Percentiles rank a stretch among this genome's conserved stretches.
Conservation (phyloP, 352 stramenopile species). For the Phytophthora hybrid region DNA sequence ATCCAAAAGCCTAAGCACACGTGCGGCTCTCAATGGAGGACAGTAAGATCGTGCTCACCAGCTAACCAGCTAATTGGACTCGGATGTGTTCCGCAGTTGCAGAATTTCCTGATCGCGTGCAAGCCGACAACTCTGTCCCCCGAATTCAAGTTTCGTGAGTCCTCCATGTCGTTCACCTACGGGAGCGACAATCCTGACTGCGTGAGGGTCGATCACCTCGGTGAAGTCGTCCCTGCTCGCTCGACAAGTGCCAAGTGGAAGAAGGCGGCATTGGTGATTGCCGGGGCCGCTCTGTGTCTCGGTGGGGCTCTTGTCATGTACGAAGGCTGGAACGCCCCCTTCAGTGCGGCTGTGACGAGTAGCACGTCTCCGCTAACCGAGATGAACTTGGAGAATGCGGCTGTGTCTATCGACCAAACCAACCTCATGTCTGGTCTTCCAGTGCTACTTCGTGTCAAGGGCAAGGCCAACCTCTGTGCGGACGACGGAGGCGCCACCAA, state of each 20-base stretch:
- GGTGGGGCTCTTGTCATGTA: constrained; percentile 15
- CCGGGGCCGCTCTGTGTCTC: constrained; percentile 7
- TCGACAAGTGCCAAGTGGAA: constrained; percentile 5
- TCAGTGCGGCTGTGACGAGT: background rate
- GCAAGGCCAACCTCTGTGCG: constrained; percentile 42
- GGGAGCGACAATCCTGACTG: constrained; percentile 13
- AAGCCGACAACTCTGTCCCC: background rate
- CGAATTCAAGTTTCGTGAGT: background rate
- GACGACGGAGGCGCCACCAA: constrained; percentile 37
- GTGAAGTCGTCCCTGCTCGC: background rate
- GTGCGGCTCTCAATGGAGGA: background rate
- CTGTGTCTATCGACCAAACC: constrained; percentile 1
- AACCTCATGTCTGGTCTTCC: background rate
- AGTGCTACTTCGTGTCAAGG: background rate
- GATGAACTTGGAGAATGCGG: background rate
- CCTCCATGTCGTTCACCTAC: constrained; percentile 7
- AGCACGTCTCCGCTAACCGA: background rate
- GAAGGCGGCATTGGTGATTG: constrained; percentile 6
- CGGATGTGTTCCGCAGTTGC: background rate
- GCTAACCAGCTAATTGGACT: background rate
- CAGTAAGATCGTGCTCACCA: background rate
- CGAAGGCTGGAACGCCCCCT: constrained; percentile 3
- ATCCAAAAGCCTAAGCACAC: background rate
- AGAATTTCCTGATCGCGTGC: background rate
- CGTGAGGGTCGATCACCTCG: constrained; percentile 6